Base-by-base conservation (phyloP, 1,284 basidiomycete species). In the Tetrapyrgos nigripes region DNA sequence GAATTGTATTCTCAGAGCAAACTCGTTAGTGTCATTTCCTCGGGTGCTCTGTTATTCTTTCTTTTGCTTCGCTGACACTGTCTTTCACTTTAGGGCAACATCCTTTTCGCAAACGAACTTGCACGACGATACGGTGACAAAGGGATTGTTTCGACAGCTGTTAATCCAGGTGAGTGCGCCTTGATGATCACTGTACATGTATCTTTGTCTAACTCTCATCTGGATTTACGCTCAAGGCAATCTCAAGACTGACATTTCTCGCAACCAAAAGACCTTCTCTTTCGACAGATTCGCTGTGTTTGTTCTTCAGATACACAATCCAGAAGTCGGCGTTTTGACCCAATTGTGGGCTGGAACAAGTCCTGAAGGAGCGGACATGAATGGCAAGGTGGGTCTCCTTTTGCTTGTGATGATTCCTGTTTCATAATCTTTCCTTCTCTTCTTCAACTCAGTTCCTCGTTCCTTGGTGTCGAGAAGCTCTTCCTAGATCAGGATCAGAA, bases 1-100 rank as follows among this genome's bases (percentile, higher is more conserved):
- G 29, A 52, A 0, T 70, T 76, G 31, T 79, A 80, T 58, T 65
- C 62, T 26, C 74, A 76, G 63, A 77, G 73, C 58, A 84, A 84
- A 68, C 75, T 76, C 60, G 80, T 68, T 27, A 50, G 63, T 35
- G 21, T 17, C 23, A 24, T 11, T 21, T 35, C 29, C 19, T 33
- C 14, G 10, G 35, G 19, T 28, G 5, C 23, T 55, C 21, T 3
- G 13, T 10, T 44, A 17, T 19, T 26, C 24, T 9, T 28, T 2
- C 4, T 48, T 31, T 14, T 11, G 24, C 4, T 21, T 21, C 27
- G 24, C 17, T 19, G n/a, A 13, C 26, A 19, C 53, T 28, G 21
- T 40, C 26, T 46, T 35, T 14, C n/a, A 21, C 8, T 31, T 21
- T 26, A 66, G 69, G 68, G 64, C 10, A 64, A 66, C 48, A 57